Base-by-base conservation (phyloP, 495 filamentous ascomycete species). In the Aspergillus leporis region DNA sequence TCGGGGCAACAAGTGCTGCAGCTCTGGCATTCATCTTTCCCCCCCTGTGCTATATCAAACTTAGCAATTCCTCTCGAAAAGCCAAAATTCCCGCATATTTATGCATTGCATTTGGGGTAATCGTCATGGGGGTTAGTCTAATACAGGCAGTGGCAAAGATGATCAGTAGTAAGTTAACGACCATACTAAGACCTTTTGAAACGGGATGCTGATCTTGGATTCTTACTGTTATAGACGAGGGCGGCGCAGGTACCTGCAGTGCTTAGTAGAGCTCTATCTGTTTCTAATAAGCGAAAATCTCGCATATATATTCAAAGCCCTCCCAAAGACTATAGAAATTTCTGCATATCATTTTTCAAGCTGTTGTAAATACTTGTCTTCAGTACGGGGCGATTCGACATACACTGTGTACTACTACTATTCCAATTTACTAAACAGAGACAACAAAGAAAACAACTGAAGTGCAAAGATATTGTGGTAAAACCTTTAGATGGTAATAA, bases 21-120 rank as follows among this genome's bases (percentile, higher is more conserved):
- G 91, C 92, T 31, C 79, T 98, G 66, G 94, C 94, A 5, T 98
- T 97, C 72, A 96, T 98, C 28, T 78, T 98, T 55, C 94, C 94
- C 64, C 93, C 94, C 19, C 73, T 98, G 10, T 98, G 94, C 71
- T 98, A 93, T 70, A 87, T 98, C 65, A 97, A 93, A 70, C 79
- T 98, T 34, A 93, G 90, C 63, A 91, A 72, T 47, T 63, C 63
- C 9, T 72, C 81, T 21, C 80, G 86, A 66, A 87, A 81, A 62
- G 92, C 89, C 80, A 92, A 87, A 76, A 86, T 88, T 36, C 83
- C 85, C 8, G 90, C 90, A 6, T 83, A 81, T 63, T 70, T 70
- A 1, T 87, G 90, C 30, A 87, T 88, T 49, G 84, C 66, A 13
- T 97, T 97, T 78, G 93, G 93, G 9, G 71, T 84, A 31, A 69